Base-by-base conservation (phyloP, 495 filamentous ascomycete genomes). In the Endocarpon pusillum region DNA sequence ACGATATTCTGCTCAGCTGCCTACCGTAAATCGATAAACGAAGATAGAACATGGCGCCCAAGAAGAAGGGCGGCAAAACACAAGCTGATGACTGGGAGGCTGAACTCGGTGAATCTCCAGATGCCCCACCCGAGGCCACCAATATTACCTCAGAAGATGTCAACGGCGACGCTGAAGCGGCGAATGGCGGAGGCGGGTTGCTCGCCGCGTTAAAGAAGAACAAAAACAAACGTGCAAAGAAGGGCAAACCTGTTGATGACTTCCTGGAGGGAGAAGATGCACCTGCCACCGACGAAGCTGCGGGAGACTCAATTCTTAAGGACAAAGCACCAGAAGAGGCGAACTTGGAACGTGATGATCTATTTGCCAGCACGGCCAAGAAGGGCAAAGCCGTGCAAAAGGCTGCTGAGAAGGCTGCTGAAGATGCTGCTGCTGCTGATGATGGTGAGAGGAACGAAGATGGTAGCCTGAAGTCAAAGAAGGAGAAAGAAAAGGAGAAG, bases 401-500 rank as follows among this genome's bases (percentile, higher is more conserved):
- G 25, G 33, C 55, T 39, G 56, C 58, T 27, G 44, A 44, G 21
- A 37, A 39, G 24, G 41, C 25, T 12, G 33, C 30, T 33, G 39
- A 43, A 6, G 45, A 47, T 3, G 44, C 43, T 23, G 39, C 62
- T n/a, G 57, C 66, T 16, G 52, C 52, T 15, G 57, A 57, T 17
- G 65, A 56, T 0, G 69, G 66, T 20, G 66, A 61, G 2, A 73
- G 71, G 0, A 75, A 71, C 20, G 58, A 49, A 10, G 80, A 63
- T 20, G 77, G 77, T 34, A 67, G 69, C 34, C 61, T 93, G 40
- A 73, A 93, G 59, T 85, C 76, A 10, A 94, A 96, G 69, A 93
- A 93, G 56, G 81, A 86, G 48, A 94, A 94, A 64, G 85, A 94
- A 57, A 85, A 77, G 61, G 83, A 86, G 55, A 89, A 80, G 61